Percentiles rank a stretch among this genome's conserved stretches.
Conservation (phyloP, 495 filamentous ascomycete species). For the Xylaria nigripes region DNA sequence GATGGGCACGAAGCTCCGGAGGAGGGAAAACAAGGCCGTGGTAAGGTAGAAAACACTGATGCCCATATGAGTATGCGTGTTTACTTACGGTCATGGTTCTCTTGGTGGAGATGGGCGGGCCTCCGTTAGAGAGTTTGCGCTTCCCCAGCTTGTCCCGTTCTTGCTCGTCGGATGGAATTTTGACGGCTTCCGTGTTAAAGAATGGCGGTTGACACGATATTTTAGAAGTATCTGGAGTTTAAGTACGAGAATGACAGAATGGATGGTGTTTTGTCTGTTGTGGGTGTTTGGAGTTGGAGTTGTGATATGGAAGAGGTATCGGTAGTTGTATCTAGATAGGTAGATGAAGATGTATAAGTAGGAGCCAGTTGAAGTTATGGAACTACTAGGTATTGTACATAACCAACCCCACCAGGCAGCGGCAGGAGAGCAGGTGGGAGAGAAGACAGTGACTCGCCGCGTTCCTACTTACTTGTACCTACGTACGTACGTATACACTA, state of each 20-base stretch:
- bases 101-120: constrained; percentile 64
- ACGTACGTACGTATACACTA: no score
- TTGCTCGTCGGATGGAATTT: constrained; percentile 3
- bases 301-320: neutral
- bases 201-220: neutral
- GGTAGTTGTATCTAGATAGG: no score
- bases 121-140: constrained; percentile 75
- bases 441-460: no score
- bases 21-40: neutral
- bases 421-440: no score
- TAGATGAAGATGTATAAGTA: no score
- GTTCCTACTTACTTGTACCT: no score
- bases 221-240: neutral
- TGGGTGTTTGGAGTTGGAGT: neutral
- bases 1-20: neutral
- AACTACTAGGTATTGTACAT: no score
- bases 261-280: no score
- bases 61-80: neutral
- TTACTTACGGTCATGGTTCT: constrained; percentile 73
- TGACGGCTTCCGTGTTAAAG: constrained; percentile 3
- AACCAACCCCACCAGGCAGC: no score
- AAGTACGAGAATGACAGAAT: no score
- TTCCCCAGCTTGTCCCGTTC: constrained; percentile 54
- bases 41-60: neutral
- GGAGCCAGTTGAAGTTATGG: no score